These are phyloP conservation scores for Calonectria multiphialidica DNA, from an alignment of 2,329 filamentous ascomycete species.

Conservation along the genomic window DNA sequence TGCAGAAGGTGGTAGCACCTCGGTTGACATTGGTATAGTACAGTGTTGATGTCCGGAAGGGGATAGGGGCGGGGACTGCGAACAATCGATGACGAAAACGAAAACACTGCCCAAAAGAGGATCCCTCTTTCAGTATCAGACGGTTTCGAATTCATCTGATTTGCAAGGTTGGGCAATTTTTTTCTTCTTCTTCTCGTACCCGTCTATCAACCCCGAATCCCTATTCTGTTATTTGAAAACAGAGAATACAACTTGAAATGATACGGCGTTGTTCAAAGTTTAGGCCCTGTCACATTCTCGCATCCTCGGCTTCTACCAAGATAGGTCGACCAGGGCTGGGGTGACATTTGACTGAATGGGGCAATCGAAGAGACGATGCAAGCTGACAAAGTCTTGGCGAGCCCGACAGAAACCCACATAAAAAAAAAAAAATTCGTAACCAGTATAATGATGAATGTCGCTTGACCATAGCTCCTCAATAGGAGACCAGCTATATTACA, in stretches of 20 bases:
- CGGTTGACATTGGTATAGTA: not conserved
- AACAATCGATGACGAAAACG: not conserved
- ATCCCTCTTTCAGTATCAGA: no score
- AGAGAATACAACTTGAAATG: no score
- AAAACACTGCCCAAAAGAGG: not conserved
- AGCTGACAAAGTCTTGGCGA: not conserved
- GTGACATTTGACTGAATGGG: not conserved
- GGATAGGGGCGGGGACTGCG: not conserved
- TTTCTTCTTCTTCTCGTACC: not conserved
- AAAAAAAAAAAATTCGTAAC: not conserved
- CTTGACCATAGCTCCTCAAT: conserved; percentile 5
- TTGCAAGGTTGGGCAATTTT: not conserved
- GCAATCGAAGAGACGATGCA: not conserved
- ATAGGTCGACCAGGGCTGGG: not conserved
- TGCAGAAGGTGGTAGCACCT: conserved; percentile 6
- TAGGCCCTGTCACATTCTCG: not conserved
- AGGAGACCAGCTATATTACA: conserved; percentile 7
- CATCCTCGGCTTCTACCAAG: not conserved
- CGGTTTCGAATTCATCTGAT: not conserved
- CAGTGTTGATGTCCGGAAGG: not conserved
- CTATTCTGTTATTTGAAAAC: not conserved
- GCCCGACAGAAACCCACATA: not conserved
- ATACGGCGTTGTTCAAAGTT: not conserved
- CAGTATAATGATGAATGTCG: not conserved
- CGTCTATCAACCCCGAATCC: no score